phyloP scores from a whole-genome alignment of 148 eudicot species.

The Camellia granthamiana region DNA sequence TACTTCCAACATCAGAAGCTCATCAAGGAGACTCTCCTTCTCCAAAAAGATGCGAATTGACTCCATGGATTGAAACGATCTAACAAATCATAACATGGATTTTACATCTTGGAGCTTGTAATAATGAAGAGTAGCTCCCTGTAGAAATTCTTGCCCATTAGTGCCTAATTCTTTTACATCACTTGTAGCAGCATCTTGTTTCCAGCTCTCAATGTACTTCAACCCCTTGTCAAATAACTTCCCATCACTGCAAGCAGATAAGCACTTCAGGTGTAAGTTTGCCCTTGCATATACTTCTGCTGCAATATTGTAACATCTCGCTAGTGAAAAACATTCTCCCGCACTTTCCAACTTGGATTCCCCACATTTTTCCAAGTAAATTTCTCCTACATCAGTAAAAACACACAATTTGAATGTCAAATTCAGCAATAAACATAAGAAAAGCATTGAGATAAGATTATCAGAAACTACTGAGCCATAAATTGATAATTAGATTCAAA shows the following conservation, averaged over 20 bases:
- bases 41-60: conserved; percentile 12
- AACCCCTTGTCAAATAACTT: conserved; percentile 37
- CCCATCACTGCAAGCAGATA: conserved; percentile 36
- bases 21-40: conserved; percentile 13
- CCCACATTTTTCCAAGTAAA: conserved; percentile 19
- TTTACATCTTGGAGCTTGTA: neutral
- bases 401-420: neutral
- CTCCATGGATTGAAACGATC: conserved; percentile 10
- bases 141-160: conserved; percentile 28
- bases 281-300: conserved; percentile 35
- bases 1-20: conserved; percentile 30
- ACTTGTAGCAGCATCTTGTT: conserved; percentile 6
- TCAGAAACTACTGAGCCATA: too few species aligned
- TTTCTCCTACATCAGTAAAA: conserved; percentile 16
- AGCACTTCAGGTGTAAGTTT: conserved; percentile 21
- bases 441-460: too few species aligned
- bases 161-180: conserved; percentile 5
- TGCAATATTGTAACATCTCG: conserved; percentile 26
- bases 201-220: conserved; percentile 28
- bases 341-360: conserved; percentile 30
- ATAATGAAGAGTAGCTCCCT: conserved; percentile 16
- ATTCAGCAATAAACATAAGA: neutral
- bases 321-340: conserved; percentile 35
- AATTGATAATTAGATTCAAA: too few species aligned
- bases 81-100: conserved; percentile 20